Evolutionary conservation across 1,284 basidiomycete genomes (phyloP), one percentile per base, ranked within the genome.

Genomic region (Rhodotorula sp.): DNA sequence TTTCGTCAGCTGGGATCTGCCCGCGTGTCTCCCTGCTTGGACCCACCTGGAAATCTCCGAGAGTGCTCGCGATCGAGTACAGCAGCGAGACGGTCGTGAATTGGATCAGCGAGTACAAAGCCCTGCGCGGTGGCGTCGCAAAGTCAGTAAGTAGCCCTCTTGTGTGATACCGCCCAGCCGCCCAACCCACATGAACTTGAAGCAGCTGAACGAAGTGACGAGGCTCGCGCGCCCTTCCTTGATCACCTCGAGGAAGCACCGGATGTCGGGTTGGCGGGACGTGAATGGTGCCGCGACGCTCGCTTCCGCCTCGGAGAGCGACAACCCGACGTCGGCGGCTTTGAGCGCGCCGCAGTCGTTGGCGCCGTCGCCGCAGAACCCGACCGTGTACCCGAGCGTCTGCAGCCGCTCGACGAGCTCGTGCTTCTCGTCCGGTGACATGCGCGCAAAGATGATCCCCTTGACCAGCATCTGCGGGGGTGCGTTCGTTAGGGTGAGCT

Each of bases 361-460:
- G 8, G 97, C 97, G 45, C 97, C 97, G 80, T 99, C 97, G 54
- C 97, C 97, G 79, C 97, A 99, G 89, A 99, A 98, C 10, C 97
- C 86, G 18, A 98, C 95, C 0, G 92, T 97, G 80, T 98, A 99
- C 14, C 95, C 95, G 15, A 99, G 85, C 6, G 86, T 84, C 80
- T 99, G 97, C 31, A 99, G 85, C 5, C 95, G 88, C 80, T 98
- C 95, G 55, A 99, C 92, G 26, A 99, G 88, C 80, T 99, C 97
- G 78, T 98, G 97, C 84, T 99, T 99, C 84, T 99, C 97, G 81
- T 99, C 97, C 0, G 97, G 97, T 23, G 95, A 99, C 97, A 99
- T 99, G 38, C 97, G 88, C 15, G 97, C 95, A 80, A 95, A 99
- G 64, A 99, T 90, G 79, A 97, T 92, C 5, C 95, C 89, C 82